Evolutionary conservation across 139 green algal genomes (phyloP), one percentile per base, ranked within the genome.

Genomic region (Haematococcus lacustris): DNA sequence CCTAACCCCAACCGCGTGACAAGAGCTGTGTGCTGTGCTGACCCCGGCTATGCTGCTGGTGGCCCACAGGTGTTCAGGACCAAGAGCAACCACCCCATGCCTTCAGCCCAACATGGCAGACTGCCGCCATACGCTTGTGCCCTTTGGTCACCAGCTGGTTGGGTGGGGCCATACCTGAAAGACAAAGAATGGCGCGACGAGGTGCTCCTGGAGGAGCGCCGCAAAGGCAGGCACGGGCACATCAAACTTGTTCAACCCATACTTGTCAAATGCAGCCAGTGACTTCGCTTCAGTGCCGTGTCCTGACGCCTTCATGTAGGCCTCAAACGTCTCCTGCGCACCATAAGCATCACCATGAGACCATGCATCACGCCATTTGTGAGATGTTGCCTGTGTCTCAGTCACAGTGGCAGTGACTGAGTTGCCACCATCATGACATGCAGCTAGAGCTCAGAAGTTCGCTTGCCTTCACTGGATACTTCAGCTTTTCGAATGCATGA

Each of bases 151-250:
- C n/a, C n/a, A n/a, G n/a, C n/a, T n/a, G n/a, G n/a, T n/a, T n/a
- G n/a, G n/a, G n/a, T n/a, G n/a, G n/a, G 57, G 32, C 33, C 75
- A 26, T 30, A 96, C 87, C 84, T 97, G 93, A 79, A 95, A 99
- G 63, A 93, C 86, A 73, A 99, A 99, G 86, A 99, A 99, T 1
- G 95, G 95, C 51, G 93, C 95, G 64, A 97, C 63, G 71, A 98
- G 87, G 82, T 99, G 95, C 71, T 98, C 90, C 78, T 86, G 83
- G 6, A 97, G 83, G 61, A 97, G 78, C 13, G 82, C 73, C 0
- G 33, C 50, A 73, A 97, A 97, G 0, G 74, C 30, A 0, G 92
- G 92, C 57, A 96, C 68, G 0, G 92, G 90, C 47, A 97, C 82
- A 25, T 80, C 74, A 35, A 80, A 72, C 68, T 40, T 63, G 71